Evolutionary conservation across 371 early-diverging fungal genomes (phyloP).

Genomic region (Mortierella sp.): DNA sequence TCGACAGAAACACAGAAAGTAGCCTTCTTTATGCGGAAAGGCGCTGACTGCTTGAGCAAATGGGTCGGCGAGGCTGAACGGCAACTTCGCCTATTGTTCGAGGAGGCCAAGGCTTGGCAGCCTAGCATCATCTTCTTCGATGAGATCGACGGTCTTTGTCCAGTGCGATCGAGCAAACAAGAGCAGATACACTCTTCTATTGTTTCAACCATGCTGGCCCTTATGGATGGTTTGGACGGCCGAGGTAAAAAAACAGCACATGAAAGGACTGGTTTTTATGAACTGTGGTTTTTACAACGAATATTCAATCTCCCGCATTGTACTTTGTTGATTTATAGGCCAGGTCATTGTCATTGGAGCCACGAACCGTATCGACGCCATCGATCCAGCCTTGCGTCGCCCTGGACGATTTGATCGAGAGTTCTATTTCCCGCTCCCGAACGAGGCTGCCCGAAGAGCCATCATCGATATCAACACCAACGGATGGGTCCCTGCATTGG

Average conservation of each 20-base stretch:
- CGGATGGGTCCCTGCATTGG: slow-evolving; percentile 55
- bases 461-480: slow-evolving; percentile 58
- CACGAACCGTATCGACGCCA: slow-evolving; percentile 65
- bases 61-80: slow-evolving; percentile 89
- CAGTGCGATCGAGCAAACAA: slow-evolving; percentile 69
- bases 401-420: slow-evolving; percentile 80
- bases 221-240: slow-evolving; percentile 81
- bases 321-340: slow-evolving; percentile 16
- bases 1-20: slow-evolving; percentile 69
- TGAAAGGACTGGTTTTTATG: no score
- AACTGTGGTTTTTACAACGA: no score
- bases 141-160: slow-evolving; percentile 79
- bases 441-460: slow-evolving; percentile 56
- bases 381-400: slow-evolving; percentile 76
- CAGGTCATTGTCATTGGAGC: slow-evolving; percentile 80
- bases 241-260: slow-evolving; percentile 63
- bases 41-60: slow-evolving; percentile 83
- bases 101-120: slow-evolving; percentile 68
- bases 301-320: no score
- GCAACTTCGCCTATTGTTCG: slow-evolving; percentile 73
- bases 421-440: slow-evolving; percentile 70
- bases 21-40: slow-evolving; percentile 82
- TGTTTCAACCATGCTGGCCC: slow-evolving; percentile 76
- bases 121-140: slow-evolving; percentile 74
- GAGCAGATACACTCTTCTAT: slow-evolving; percentile 75